Base-by-base conservation (phyloP, 2,329 filamentous ascomycete species). In the Pseudophaeomoniella oleicola region DNA sequence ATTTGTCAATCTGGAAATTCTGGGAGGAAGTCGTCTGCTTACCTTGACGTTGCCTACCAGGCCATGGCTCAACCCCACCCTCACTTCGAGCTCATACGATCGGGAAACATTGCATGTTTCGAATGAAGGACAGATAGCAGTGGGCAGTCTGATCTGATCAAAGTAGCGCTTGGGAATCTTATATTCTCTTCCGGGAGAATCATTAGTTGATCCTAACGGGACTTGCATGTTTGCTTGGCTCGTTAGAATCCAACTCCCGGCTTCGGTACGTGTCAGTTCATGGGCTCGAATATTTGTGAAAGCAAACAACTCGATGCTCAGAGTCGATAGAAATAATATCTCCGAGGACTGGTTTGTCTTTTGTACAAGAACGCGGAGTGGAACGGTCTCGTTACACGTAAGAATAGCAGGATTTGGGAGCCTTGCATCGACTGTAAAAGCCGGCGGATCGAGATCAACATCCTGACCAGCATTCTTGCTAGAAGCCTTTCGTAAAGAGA, bases 401-500 rank as follows among this genome's bases (percentile, higher is more conserved):
- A 96, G 62, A 32, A 94, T 81, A 3, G 84, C 71, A 3, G 90
- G 90, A 50, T 86, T 82, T 0, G 90, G 90, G 19, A 98, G 62
- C 19, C 88, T 74, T 3, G 82, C 84, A 49, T 94, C 87, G 31
- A 94, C 69, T 3, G 77, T 79, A 10, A 90, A 75, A 2, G 75
- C 68, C 2, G 71, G 64, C 41, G 62, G 47, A 31, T 63, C 55
- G 15, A 43, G 42, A 35, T 46, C 53, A 44, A 50, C 51, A 19
- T 44, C 44, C 42, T 59, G 54, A 3, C 42, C 43, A 16, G 52
- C 44, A 3, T 53, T 41, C 27, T 41, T 37, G 35, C 39, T 45
- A 13, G 47, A 54, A 10, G 46, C 39, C 30, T 62, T 64, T 31
- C 66, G 66, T 46, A 85, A 82, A 15, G 84, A 59, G 2, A 69